Evolutionary conservation across 1,284 basidiomycete genomes (phyloP), one percentile per base, ranked within the genome.

Genomic region (Heliocybe sulcata): DNA sequence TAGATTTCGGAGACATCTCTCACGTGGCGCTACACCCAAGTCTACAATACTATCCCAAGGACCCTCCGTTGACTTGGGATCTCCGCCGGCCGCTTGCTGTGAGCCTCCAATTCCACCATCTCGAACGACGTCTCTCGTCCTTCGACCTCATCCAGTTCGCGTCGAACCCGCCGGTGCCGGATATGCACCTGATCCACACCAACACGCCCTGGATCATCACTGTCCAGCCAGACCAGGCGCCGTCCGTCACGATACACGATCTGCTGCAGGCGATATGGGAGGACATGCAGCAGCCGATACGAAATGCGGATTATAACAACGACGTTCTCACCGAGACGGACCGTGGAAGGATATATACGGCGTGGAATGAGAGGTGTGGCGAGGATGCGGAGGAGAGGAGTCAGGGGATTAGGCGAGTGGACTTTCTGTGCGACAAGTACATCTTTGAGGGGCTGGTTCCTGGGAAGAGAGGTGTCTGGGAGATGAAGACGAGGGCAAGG

Each of bases 341-440:
- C 25, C 61, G 68, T 11, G 62, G 58, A 29, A 56, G 54, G 26
- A 63, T 68, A 54, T 58, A 61, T 10, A 47, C 55, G 9, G 64
- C 67, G 35, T 69, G 61, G 59, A 52, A 52, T 2, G 53, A 56
- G 47, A 58, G 68, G 29, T 65, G 63, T 53, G 57, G 54, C 10
- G 52, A 51, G 31, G 57, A 58, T 45, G 54, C 58, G 49, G 59
- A 60, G 54, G 64, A 68, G 55, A 58, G 61, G 9, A 45, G 35
- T 23, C 53, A 50, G 54, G 68, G 68, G 11, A 62, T 69, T 31
- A 52, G 60, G 38, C 60, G 66, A 22, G 68, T 69, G 12, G 68
- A 69, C 58, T 69, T 65, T 51, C 59, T 69, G 59, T 62, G 65
- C 63, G 67, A 63, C 23, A 60, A 62, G n/a, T 54, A 61, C 29